These are phyloP conservation scores for Starmerella apis DNA, from an alignment of 805 yeast species.

Conservation along the genomic window DNA sequence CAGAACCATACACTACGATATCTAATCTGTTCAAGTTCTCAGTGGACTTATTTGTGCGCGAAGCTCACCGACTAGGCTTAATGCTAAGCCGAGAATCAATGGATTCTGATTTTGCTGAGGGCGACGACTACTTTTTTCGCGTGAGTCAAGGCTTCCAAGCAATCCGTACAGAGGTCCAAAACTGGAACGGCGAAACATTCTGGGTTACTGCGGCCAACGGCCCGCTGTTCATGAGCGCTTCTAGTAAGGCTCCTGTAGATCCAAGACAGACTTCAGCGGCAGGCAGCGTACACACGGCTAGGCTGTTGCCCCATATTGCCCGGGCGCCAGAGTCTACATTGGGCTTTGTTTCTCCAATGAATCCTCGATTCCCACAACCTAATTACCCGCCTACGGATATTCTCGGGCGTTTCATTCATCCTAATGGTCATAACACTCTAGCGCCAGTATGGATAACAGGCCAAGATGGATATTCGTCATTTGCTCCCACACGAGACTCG, in stretches of 20 bases:
- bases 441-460: constrained; percentile 55
- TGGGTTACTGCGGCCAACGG: constrained; percentile 51
- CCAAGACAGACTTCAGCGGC: constrained; percentile 59
- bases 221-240: constrained; percentile 70
- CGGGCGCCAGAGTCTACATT: constrained; percentile 28
- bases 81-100: constrained; percentile 16
- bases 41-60: constrained; percentile 30
- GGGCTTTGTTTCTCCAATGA: constrained; percentile 40
- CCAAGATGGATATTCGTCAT: constrained; percentile 38
- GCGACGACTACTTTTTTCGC: constrained; percentile 22
- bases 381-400: constrained; percentile 45
- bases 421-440: constrained; percentile 41
- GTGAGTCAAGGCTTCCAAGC: constrained; percentile 26
- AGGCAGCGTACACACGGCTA: constrained; percentile 55
- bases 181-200: constrained; percentile 81
- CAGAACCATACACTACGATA: constrained; percentile 25
- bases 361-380: constrained; percentile 41
- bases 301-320: constrained; percentile 49
- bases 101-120: constrained; percentile 10
- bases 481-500: constrained; percentile 60
- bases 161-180: constrained; percentile 50
- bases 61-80: constrained; percentile 28
- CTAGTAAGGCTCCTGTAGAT: constrained; percentile 62
- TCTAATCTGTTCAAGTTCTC: constrained; percentile 28
- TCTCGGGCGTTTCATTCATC: constrained; percentile 33